Base-by-base conservation (phyloP, 306 rosid species). In the Lagenaria siceraria region DNA sequence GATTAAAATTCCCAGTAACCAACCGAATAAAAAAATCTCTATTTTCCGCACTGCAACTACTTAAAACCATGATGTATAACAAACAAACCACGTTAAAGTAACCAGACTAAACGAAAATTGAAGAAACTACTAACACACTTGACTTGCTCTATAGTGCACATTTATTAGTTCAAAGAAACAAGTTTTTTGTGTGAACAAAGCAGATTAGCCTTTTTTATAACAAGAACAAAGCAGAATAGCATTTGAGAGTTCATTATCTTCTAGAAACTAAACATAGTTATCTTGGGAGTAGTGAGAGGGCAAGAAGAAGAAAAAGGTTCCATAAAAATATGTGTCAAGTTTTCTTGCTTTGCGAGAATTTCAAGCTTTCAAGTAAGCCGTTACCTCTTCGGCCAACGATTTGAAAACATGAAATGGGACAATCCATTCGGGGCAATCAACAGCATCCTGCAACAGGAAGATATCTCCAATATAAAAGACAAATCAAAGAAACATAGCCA, bases 401-500 rank as follows among this genome's bases (percentile, higher is more conserved):
- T 92, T 90, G 81, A 96, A 96, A 56, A 90, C 35, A 13, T 96
- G 84, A 78, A 92, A 92, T 24, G 99, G 99, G 65, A 90, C 99
- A 52, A 95, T 86, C 97, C 97, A 92, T 84, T 92, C 99, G 25
- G 97, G 99, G 81, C 97, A 92, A 85, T 92, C 99, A 80, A 96
- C 99, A 29, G 96, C 99, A 77, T 96, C 99, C 99, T 94, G 87
- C 85, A 80, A 81, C 74, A 78, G 71, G 43, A 53, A 74, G 46
- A 69, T 6, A 43, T 8, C 36, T 69, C 35, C 75, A 64, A 42
- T 62, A 42, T 35, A 25, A 71, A 71, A 25, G 21, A 10, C 38
- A 71, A 48, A 71, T 43, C 38, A 46, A 4, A 24, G 19, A 46
- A 70, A 6, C 31, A 43, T 46, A 70, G 36, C 75, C 55, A 46